phyloP scores from a whole-genome alignment of 2,329 filamentous ascomycete species.

The Verticillium albo-atrum region DNA sequence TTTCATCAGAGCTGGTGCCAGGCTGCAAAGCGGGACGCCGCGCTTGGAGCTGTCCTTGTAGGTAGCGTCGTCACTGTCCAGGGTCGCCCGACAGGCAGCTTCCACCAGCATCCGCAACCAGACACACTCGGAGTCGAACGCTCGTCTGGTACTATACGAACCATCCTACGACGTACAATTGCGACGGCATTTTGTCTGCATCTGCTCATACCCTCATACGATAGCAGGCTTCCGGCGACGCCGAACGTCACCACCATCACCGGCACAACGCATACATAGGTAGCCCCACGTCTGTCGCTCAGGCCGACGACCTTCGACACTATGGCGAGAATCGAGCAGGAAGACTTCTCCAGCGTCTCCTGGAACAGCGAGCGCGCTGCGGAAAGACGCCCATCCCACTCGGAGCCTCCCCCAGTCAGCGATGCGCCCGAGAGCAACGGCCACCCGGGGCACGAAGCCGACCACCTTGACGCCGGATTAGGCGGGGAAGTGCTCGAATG shows the following conservation, averaged over 20 bases:
- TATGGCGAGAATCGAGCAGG: slow-evolving; percentile 50
- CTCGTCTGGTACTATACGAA: neutral
- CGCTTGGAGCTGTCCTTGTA: slow-evolving; percentile 2
- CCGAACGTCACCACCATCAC: neutral
- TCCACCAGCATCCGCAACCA: slow-evolving; percentile 8
- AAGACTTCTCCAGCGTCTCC: slow-evolving; percentile 77
- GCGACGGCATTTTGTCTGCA: slow-evolving; percentile 3
- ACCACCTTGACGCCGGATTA: slow-evolving; percentile 56
- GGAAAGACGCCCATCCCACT: slow-evolving; percentile 16
- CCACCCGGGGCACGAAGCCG: slow-evolving; percentile 43
- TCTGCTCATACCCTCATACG: neutral
- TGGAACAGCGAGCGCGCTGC: slow-evolving; percentile 61
- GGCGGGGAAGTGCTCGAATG: slow-evolving; percentile 78
- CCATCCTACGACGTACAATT: slow-evolving; percentile 5
- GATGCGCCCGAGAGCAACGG: slow-evolving; percentile 11
- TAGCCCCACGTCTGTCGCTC: slow-evolving; percentile 10
- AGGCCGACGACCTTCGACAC: slow-evolving; percentile 9
- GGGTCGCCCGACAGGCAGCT: slow-evolving; percentile 9
- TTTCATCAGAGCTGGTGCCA: neutral
- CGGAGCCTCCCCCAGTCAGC: slow-evolving; percentile 16
- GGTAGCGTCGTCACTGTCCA: slow-evolving; percentile 9
- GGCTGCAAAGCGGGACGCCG: neutral
- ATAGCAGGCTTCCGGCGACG: neutral
- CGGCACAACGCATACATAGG: neutral
- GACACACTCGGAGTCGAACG: slow-evolving; percentile 4